Evolutionary conservation across 768 basidiomycete genomes (phyloP).

Genomic region (Termitomyces sp.): DNA sequence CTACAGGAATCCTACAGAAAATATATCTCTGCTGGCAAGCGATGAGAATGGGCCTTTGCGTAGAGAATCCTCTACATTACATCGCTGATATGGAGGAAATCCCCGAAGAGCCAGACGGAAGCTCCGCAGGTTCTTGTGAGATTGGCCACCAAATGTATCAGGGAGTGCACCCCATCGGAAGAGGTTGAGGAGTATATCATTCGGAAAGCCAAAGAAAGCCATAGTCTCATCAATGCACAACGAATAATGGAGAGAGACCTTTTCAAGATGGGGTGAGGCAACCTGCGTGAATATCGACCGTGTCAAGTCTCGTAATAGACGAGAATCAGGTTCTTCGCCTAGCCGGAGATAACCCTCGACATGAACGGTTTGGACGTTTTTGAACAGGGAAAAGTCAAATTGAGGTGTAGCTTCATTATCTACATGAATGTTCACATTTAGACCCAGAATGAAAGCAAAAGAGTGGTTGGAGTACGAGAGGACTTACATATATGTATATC

Average conservation of each 20-base stretch:
- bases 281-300: slow-evolving; percentile 19
- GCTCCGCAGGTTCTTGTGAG: slow-evolving; percentile 5
- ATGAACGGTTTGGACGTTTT: slow-evolving; percentile 16
- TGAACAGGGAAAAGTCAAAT: slow-evolving; percentile 19
- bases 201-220: slow-evolving; percentile 23
- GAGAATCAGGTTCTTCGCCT: slow-evolving; percentile 9
- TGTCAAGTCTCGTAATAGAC: slow-evolving; percentile 16
- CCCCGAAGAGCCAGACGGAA: slow-evolving; percentile 11
- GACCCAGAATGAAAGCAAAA: background rate
- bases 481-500: slow-evolving; percentile 18
- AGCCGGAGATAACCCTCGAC: slow-evolving; percentile 20
- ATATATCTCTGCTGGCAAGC: slow-evolving; percentile 8
- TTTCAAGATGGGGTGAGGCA: slow-evolving; percentile 12
- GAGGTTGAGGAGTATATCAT: slow-evolving; percentile 18
- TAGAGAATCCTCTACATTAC: slow-evolving; percentile 10
- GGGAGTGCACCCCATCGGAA: slow-evolving; percentile 25
- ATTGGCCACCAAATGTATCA: slow-evolving; percentile 13
- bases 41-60: slow-evolving; percentile 12
- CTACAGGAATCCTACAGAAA: slow-evolving; percentile 16
- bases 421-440: background rate
- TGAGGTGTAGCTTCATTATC: slow-evolving; percentile 11
- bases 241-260: slow-evolving; percentile 19
- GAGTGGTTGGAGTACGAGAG: background rate
- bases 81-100: slow-evolving; percentile 13
- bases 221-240: slow-evolving; percentile 14